Evolutionary conservation across 768 basidiomycete genomes (phyloP), one percentile per base, ranked within the genome.

Genomic region (Kondoa malvinella): DNA sequence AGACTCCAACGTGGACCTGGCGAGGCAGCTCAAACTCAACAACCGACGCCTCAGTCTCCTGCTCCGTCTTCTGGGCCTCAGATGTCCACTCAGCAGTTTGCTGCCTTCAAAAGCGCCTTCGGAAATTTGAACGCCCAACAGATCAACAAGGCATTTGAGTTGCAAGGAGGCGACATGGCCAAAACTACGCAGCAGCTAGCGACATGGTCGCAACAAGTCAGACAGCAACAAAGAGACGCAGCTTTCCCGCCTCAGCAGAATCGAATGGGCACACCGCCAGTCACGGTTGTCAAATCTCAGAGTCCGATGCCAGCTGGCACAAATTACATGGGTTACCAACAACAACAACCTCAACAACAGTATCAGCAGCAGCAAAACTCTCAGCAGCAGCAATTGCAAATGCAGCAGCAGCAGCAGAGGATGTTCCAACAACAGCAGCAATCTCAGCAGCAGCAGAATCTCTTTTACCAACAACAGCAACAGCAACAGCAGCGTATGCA

Each of bases 391-490:
- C 58, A 59, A 59, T 14, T 59, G 58, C 27, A 14, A 25, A 14
- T 14, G 50, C 50, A 56, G 50, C 50, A 56, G 25, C 50, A 56
- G 50, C 50, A 56, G 25, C 50, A 56, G 50, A 56, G 14, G 50
- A 56, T 56, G 50, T 14, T 25, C 50, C 14, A 14, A 14, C 50
- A 56, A 25, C 50, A 56, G 50, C 58, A 59, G 58, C 61, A 63
- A n/a, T 33, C 21, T 68, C 59, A 30, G 32, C 67, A 65, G 25
- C 64, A 60, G 25, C 59, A 66, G 57, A 64, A 25, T 14, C 31
- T 34, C 25, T n/a, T n/a, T n/a, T n/a, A n/a, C n/a, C n/a, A n/a
- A n/a, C n/a, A n/a, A n/a, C n/a, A n/a, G n/a, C n/a, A n/a, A n/a
- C n/a, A 33, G 64, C 64, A 31, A 31, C 64, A 65, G 34, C 64